phyloP scores from a whole-genome alignment of 345 rosid species.

The Kandelia obovata region DNA sequence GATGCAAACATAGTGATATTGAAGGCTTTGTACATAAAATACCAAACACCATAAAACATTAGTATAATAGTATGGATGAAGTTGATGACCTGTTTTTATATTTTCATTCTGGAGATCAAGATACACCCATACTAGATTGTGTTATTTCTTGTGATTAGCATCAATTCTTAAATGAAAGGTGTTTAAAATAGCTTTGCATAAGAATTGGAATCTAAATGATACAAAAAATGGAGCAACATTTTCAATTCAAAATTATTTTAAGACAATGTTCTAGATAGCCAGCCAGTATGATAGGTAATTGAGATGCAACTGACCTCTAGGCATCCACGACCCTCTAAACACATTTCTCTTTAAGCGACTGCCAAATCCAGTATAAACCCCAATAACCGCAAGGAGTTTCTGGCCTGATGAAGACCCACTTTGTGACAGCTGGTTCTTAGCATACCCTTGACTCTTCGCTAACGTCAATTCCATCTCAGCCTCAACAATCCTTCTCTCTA shows the following conservation, averaged over 20 bases:
- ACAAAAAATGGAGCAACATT: neutral
- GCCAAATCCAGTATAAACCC: constrained; percentile 94
- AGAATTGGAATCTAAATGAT: neutral
- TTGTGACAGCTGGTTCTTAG: constrained; percentile 43
- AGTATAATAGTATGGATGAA: too few relatives aligned
- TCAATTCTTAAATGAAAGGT: neutral
- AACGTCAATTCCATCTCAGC: constrained; percentile 92
- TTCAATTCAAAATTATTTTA: neutral
- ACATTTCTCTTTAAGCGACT: constrained; percentile 67
- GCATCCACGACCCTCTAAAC: constrained; percentile 96
- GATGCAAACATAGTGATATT: too few relatives aligned
- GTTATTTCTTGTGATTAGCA: neutral
- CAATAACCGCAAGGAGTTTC: constrained; percentile 85
- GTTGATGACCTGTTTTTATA: neutral
- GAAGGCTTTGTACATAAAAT: too few relatives aligned
- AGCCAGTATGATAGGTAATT: constrained; percentile 2
- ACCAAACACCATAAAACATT: too few relatives aligned
- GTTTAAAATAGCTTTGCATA: neutral
- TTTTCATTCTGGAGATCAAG: neutral
- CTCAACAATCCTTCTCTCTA: constrained; percentile 82
- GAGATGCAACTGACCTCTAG: constrained; percentile 49
- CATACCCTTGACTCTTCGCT: constrained; percentile 91
- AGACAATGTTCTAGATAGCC: neutral
- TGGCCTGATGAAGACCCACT: constrained; percentile 46
- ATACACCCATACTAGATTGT: neutral